Evolutionary conservation across 2,329 filamentous ascomycete species (phyloP).

Genomic region (Talaromyces albobiverticillius): DNA sequence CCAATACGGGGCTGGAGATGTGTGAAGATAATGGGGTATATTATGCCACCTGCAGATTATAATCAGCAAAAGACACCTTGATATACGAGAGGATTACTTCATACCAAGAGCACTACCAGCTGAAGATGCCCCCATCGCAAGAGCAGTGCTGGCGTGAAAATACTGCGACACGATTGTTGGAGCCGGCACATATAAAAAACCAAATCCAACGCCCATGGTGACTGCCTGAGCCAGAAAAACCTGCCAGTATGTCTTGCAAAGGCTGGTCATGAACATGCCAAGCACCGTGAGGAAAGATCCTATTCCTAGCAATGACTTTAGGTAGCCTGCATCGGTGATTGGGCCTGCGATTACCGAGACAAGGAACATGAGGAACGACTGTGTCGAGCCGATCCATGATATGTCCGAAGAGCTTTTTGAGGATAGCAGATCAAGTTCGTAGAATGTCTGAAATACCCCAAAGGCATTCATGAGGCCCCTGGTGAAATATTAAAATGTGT

Average conservation of each 20-base stretch:
- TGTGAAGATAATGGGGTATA: conserved; percentile 62
- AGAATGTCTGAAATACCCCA: conserved; percentile 47
- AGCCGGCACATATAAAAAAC: conserved; percentile 31
- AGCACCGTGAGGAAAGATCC: conserved; percentile 35
- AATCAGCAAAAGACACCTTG: background rate
- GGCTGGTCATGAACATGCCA: conserved; percentile 47
- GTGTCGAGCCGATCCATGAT: conserved; percentile 46
- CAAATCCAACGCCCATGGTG: conserved; percentile 40
- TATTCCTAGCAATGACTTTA: conserved; percentile 25
- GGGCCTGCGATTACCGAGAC: conserved; percentile 41
- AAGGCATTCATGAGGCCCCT: conserved; percentile 31
- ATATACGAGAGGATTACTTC: background rate
- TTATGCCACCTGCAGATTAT: conserved; percentile 49
- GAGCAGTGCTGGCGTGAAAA: conserved; percentile 25
- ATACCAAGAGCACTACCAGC: conserved; percentile 30
- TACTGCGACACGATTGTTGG: conserved; percentile 26
- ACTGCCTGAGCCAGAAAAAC: conserved; percentile 48
- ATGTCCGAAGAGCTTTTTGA: conserved; percentile 33
- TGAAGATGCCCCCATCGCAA: conserved; percentile 29
- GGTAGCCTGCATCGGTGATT: conserved; percentile 41
- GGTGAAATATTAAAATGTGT: no score
- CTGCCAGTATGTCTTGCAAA: conserved; percentile 47
- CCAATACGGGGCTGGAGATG: conserved; percentile 53
- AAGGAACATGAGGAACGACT: conserved; percentile 46
- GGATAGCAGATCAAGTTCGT: conserved; percentile 30